Evolutionary conservation across 352 stramenopile genomes (phyloP), one percentile per base, ranked within the genome.

Genomic region (Thraustochytrium sp.): DNA sequence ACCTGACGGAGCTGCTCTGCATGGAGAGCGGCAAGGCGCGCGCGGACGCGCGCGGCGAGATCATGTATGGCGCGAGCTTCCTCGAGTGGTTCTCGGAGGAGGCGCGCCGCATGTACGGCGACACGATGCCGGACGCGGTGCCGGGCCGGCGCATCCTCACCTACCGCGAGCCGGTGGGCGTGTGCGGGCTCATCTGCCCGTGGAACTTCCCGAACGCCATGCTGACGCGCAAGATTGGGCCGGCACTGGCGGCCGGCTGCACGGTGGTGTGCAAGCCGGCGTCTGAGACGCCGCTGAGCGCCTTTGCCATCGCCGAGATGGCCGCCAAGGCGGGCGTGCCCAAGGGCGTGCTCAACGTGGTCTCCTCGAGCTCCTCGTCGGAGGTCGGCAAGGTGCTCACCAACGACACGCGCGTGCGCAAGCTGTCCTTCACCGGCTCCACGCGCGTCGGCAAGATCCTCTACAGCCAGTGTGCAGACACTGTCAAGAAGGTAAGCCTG

Each of bases 141-240:
- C 72, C 72, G 1, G 87, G 91, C 37, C 88, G 94, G 75, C 89
- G 91, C 61, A 87, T 97, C 54, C 86, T 96, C 61, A 90, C 89
- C 11, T 85, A 91, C 16, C 84, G 92, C n/a, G 87, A 99, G 88
- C 94, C 96, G 1, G 92, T 99, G 3, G 97, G 96, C 53, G 94
- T 98, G 34, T 95, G 89, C 76, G 94, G 88, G 36, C 92, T 98
- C 62, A 95, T 99, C 76, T 97, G 95, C 63, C 96, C 94, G 21
- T 99, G 96, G 96, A 99, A 99, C 88, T 99, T 99, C 86, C 97
- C 97, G 4, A 87, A 97, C 49, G 96, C 95, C 2, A 99, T 99
- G 96, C 97, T 99, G 82, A 98, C 96, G 37, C 90, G 96, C 23
- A 99, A 99, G 87, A 89, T 97, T 8, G 95, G 88, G 4, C 94